Evolutionary conservation across 2,329 filamentous ascomycete species (phyloP), one percentile per base, ranked within the genome.

Genomic region (Nothophaeocryptopus gaeumannii): DNA sequence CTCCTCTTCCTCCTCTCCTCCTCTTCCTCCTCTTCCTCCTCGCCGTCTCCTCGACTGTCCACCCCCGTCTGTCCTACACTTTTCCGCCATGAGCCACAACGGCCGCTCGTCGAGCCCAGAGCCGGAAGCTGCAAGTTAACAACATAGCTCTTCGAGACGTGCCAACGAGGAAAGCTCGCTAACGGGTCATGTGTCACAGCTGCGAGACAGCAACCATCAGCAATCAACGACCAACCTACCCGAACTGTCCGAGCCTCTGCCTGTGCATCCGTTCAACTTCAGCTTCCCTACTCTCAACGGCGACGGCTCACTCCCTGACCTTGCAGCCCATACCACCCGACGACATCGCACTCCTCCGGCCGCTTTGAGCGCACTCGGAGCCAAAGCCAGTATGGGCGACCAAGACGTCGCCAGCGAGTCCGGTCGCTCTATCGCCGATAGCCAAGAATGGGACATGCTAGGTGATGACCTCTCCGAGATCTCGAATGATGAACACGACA

Each of bases 401-500:
- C 45, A 16, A 20, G 54, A 53, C 40, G 42, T 34, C 39, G 39
- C 29, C 31, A 54, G 55, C 45, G 52, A 55, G 33, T 54, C 55
- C 9, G 48, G 45, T 29, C 49, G 44, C 39, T 57, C 59, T 29
- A 45, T 62, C 38, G 49, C 59, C 37, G 62, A 66, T 39, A 26
- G 20, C 47, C 39, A 45, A 5, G 51, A 61, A 39, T 67, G 64
- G 48, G 64, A 67, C 54, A 63, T 66, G 61, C 45, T 67, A 30
- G 35, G 39, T n/a, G 63, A 66, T 34, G 62, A 66, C 38, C 43
- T 63, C 16, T 67, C 64, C 13, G 64, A 67, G 32, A 55, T 63
- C 38, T 64, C 62, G 13, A 59, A 47, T 40, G 63, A 65, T 40
- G 65, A 63, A 36, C 57, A 62, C 26, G 63, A 66, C 33, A 67